A percentile compares a stretch with the other conserved stretches of the same genome.
phyloP scores from a whole-genome alignment of 306 rosid species.

The Lagenaria siceraria region DNA sequence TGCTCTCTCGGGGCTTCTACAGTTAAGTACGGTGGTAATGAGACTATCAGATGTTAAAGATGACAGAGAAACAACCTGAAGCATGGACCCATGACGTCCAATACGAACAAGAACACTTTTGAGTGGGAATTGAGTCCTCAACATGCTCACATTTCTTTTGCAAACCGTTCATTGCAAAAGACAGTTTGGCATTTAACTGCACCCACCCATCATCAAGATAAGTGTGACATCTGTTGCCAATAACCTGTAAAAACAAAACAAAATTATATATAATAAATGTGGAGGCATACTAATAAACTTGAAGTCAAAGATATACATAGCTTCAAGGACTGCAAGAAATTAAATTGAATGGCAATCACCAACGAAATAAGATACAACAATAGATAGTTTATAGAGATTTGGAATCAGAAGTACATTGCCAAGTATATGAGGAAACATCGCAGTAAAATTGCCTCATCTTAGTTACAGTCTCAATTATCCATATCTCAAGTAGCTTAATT shows the following conservation, averaged over 20 bases:
- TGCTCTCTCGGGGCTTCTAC: constrained; percentile 22
- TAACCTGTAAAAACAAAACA: not conserved
- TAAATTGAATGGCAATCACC: not conserved
- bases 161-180: not conserved
- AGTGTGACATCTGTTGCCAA: not conserved
- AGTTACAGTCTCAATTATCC: too few relatives aligned
- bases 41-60: constrained; percentile 5
- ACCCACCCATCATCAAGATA: not conserved
- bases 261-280: not conserved
- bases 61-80: not conserved
- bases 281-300: not conserved
- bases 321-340: not conserved
- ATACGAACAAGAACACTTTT: not conserved
- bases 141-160: not conserved
- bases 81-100: not conserved
- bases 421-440: not conserved
- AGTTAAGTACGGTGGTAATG: constrained; percentile 18
- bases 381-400: not conserved
- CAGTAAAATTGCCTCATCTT: not conserved
- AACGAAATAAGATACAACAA: not conserved
- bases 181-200: not conserved
- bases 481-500: too few relatives aligned
- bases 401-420: not conserved
- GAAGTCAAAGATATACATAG: not conserved
- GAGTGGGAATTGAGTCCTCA: not conserved